Evolutionary conservation across 345 rosid genomes (phyloP).

Genomic region (Corymbia maculata): DNA sequence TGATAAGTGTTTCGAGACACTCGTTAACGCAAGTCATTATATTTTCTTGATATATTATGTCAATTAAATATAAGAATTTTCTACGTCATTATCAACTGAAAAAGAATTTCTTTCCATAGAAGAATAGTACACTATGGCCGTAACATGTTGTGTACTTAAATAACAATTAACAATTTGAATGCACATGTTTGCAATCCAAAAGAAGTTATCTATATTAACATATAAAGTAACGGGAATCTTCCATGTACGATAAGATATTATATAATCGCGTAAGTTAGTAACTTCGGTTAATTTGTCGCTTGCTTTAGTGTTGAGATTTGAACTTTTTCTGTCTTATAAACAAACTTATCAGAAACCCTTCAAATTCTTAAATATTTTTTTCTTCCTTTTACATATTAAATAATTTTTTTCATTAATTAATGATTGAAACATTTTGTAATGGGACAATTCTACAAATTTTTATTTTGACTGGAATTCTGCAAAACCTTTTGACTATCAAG

Average conservation of each 20-base stretch:
- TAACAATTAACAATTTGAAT: background rate
- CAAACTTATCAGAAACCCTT: background rate
- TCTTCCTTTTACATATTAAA: background rate
- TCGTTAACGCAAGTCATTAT: rapidly evolving
- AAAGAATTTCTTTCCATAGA: background rate
- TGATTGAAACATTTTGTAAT: background rate
- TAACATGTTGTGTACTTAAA: background rate
- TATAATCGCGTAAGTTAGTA: background rate
- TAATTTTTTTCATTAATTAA: background rate
- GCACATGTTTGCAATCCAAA: background rate
- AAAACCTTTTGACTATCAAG: background rate
- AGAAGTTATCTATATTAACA: background rate
- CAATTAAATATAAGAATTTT: background rate
- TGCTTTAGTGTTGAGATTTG: background rate
- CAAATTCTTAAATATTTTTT: background rate
- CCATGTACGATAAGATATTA: background rate
- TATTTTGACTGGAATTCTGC: background rate
- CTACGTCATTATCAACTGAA: background rate
- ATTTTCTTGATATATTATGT: background rate
- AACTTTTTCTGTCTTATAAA: background rate
- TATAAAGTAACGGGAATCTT: background rate
- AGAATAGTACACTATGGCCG: background rate
- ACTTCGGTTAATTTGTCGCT: background rate
- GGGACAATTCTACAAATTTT: background rate
- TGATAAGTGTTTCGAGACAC: background rate